Percentiles rank a stretch among this genome's conserved stretches.
Evolutionary conservation across 345 rosid species (phyloP).

Genomic region (Angophora floribunda): DNA sequence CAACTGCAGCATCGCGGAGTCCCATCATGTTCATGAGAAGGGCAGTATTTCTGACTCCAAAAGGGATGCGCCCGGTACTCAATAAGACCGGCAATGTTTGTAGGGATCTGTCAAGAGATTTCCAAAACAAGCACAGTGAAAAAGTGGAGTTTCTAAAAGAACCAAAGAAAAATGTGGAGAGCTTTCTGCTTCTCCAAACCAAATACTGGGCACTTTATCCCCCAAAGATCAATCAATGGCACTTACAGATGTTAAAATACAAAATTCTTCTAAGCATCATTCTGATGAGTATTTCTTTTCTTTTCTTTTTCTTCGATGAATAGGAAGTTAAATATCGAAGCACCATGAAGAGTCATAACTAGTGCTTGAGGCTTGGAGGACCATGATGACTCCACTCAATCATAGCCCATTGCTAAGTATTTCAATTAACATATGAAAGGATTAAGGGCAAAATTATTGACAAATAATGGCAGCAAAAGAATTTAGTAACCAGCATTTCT

Average conservation of each 20-base stretch:
- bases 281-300: background rate
- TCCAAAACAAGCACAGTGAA: conserved; percentile 1
- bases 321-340: background rate
- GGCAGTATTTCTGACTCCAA: conserved; percentile 96
- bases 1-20: conserved; percentile 99
- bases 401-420: background rate
- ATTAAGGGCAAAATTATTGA: background rate
- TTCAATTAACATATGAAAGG: background rate
- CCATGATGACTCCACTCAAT: background rate
- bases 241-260: background rate
- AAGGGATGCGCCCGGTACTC: conserved; percentile 97
- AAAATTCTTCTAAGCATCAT: background rate
- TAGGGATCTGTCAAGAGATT: conserved; percentile 68
- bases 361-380: background rate
- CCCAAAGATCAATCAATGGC: background rate
- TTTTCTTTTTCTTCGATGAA: background rate
- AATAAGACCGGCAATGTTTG: conserved; percentile 78
- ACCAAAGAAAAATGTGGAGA: background rate
- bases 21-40: conserved; percentile 81
- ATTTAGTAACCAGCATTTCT: background rate
- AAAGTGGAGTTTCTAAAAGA: conserved; percentile 3
- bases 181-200: background rate
- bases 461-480: background rate
- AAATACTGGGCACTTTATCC: background rate
- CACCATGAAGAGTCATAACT: background rate